Evolutionary conservation across 768 basidiomycete genomes (phyloP).

Genomic region (Tulasnella sp.): DNA sequence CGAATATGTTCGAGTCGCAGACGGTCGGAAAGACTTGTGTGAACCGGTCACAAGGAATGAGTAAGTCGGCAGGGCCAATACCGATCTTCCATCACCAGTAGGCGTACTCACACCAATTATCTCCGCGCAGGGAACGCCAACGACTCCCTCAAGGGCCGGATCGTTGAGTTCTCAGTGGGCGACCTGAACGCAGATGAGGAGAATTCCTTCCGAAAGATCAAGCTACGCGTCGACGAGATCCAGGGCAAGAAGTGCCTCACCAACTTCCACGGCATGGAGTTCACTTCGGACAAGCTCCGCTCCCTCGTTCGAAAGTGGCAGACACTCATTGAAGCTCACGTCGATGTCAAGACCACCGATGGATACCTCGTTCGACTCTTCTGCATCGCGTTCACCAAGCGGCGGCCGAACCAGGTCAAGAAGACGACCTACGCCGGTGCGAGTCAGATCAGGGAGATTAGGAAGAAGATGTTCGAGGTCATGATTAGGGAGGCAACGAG

Average conservation of each 20-base stretch:
- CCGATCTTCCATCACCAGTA: neutral
- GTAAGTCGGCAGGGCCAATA: conserved; percentile 42
- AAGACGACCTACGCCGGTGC: conserved; percentile 99
- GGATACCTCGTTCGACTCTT: conserved; percentile 99
- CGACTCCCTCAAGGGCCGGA: conserved; percentile 94
- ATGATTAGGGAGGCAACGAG: conserved; percentile 92
- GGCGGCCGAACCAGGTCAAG: conserved; percentile 89
- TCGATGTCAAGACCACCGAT: conserved; percentile 98
- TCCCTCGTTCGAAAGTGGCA: conserved; percentile 99
- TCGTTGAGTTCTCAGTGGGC: conserved; percentile 90
- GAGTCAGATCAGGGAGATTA: conserved; percentile 90
- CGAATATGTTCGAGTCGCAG: conserved; percentile 91
- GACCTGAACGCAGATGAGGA: conserved; percentile 99
- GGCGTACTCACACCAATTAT: too few species aligned
- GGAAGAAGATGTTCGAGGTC: conserved; percentile 99
- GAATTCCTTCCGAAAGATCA: conserved; percentile 98
- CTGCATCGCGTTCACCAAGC: conserved; percentile 98
- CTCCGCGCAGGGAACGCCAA: conserved; percentile 78
- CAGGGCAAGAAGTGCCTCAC: conserved; percentile 99
- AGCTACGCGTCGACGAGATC: conserved; percentile 90
- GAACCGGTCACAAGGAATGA: conserved; percentile 96
- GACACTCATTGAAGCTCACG: conserved; percentile 95
- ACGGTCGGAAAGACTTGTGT: conserved; percentile 98
- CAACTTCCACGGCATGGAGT: conserved; percentile 99
- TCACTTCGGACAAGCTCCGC: conserved; percentile 99